Base-by-base conservation (phyloP, 495 filamentous ascomycete species). In the Penicillium daleae region DNA sequence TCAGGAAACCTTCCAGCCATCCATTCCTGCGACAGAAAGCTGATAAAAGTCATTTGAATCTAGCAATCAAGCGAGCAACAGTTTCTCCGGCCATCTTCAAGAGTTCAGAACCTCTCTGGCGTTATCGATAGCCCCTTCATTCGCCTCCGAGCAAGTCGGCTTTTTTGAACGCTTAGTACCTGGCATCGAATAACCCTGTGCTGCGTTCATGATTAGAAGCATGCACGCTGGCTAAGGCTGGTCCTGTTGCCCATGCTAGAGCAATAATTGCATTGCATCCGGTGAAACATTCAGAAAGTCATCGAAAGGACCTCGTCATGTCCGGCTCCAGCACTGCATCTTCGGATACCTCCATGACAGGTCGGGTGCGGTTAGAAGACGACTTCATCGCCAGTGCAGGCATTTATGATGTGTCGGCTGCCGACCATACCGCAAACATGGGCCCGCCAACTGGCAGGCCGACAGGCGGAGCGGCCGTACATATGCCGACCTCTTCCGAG, bases 261-360 rank as follows among this genome's bases (percentile, higher is more conserved):
- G 49, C 1, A 29, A 32, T 27, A 31, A 13, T 54, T 35, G 29
- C 27, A 32, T 17, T 54, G 21, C 51, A 54, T 35, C 31, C n/a
- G 8, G 17, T 33, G 19, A 6, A 24, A 35, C 10, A 54, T 32
- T 21, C 27, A 53, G n/a, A 21, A 7, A 21, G 15, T 6, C 27
- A 54, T 37, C 29, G 22, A 27, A 15, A 27, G 53, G 7, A 56
- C 5, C 37, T 31, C 9, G 60, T 26, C 9, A 66, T 67, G 65
- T 52, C 65, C 5, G 60, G 50, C 39, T 58, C 65, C 44, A 64
- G 61, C 35, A 60, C 56, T 0, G 42, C 64, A 7, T 66, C 64
- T 9, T 67, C 61, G 9, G 57, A 52, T 15, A 29, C 48, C 4
- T 15, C 49, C 32, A 31, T 35, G 48, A 54, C 54, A 53, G 50